Evolutionary conservation across 352 stramenopile species (phyloP).

Genomic region (Aphanomyces astaci): DNA sequence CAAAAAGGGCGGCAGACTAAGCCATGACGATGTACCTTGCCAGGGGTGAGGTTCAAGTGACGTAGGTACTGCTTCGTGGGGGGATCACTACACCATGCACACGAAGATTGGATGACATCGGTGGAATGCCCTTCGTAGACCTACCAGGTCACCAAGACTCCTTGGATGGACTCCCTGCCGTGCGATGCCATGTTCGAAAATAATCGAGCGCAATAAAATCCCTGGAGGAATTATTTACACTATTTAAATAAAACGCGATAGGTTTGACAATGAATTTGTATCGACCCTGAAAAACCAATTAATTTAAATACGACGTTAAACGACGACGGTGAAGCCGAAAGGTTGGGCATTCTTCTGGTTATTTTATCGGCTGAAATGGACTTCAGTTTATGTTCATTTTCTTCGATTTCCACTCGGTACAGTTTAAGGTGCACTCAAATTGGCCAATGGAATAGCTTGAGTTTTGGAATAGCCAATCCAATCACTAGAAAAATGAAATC

Average conservation of each 20-base stretch:
- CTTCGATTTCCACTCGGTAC: too few relatives aligned
- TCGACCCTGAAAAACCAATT: too few relatives aligned
- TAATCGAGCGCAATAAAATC: not conserved
- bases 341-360: too few relatives aligned
- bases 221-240: too few relatives aligned
- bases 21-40: constrained; percentile 40
- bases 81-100: constrained; percentile 41
- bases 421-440: too few relatives aligned
- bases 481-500: too few relatives aligned
- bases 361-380: too few relatives aligned
- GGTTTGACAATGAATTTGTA: not conserved
- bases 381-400: too few relatives aligned
- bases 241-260: not conserved
- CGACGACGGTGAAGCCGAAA: too few relatives aligned
- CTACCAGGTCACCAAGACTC: not conserved
- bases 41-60: constrained; percentile 74
- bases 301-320: too few relatives aligned
- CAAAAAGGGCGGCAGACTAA: not conserved
- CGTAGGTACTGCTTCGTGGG: constrained; percentile 82
- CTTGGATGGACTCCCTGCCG: constrained; percentile 1
- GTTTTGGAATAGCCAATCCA: too few relatives aligned
- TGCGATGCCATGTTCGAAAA: not conserved
- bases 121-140: not conserved
- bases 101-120: not conserved
- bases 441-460: too few relatives aligned